A percentile compares a stretch with the other conserved stretches of the same genome.
phyloP scores from a whole-genome alignment of 2,329 filamentous ascomycete genomes.

The Clonostachys sp. region DNA sequence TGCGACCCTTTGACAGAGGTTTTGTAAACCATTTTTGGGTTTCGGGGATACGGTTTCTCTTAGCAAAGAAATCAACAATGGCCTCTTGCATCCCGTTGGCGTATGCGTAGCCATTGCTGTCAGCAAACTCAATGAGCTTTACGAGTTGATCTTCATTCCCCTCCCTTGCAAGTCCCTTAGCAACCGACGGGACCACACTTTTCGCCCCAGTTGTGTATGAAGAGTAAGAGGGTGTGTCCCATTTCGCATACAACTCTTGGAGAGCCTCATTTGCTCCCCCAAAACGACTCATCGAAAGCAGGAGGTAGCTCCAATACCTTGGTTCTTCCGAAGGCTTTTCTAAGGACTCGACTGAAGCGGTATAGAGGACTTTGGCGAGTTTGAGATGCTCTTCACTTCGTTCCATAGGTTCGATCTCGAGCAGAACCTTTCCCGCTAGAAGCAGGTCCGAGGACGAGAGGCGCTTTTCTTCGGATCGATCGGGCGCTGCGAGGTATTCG shows the following conservation, averaged over 20 bases:
- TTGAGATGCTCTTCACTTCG: constrained; percentile 38
- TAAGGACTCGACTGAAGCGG: constrained; percentile 11
- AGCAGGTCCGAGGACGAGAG: constrained; percentile 34
- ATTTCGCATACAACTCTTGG: constrained; percentile 29
- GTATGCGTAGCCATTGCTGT: constrained; percentile 38
- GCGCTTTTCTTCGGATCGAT: constrained; percentile 23
- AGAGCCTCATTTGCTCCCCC: constrained; percentile 51
- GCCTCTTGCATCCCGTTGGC: constrained; percentile 41
- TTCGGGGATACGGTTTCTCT: constrained; percentile 49
- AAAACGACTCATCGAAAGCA: constrained; percentile 43
- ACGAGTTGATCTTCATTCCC: constrained; percentile 53
- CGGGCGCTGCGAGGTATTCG: constrained; percentile 45
- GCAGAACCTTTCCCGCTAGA: constrained; percentile 37
- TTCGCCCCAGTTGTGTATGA: constrained; percentile 9
- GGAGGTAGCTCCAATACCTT: constrained; percentile 19
- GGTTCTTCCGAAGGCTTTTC: constrained; percentile 9
- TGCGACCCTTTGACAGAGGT: constrained; percentile 10
- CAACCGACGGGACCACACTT: constrained; percentile 18
- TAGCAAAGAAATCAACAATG: constrained; percentile 60
- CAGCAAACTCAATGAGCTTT: constrained; percentile 46
- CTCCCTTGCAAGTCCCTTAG: constrained; percentile 56
- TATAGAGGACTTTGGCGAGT: constrained; percentile 39
- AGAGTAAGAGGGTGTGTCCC: constrained; percentile 13
- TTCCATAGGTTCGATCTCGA: constrained; percentile 33
- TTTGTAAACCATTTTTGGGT: constrained; percentile 66